A percentile compares a stretch with the other conserved stretches of the same genome.
phyloP scores from a whole-genome alignment of 805 yeast species.

The Ogataea henricii region DNA sequence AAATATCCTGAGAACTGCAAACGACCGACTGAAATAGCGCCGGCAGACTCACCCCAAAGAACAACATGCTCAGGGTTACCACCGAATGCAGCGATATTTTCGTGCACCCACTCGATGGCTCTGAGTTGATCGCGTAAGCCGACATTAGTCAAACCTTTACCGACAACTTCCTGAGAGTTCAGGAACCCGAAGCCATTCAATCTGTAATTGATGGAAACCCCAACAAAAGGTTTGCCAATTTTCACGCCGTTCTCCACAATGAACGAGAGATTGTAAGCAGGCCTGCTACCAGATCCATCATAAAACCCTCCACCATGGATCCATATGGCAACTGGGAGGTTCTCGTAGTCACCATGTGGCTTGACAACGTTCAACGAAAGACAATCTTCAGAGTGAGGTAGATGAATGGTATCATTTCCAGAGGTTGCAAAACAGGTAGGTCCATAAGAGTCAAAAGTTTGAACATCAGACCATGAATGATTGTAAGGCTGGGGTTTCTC shows the following conservation, averaged over 20 bases:
- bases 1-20: neutral
- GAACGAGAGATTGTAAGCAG: conserved; percentile 2
- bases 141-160: conserved; percentile 2
- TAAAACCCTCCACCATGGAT: conserved; percentile 5
- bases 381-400: conserved; percentile 6
- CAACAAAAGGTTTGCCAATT: conserved; percentile 2
- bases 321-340: conserved; percentile 4
- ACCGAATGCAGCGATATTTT: neutral
- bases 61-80: conserved; percentile 4
- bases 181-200: conserved; percentile 1
- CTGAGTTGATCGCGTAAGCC: conserved; percentile 2
- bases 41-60: conserved; percentile 7
- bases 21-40: conserved; percentile 2
- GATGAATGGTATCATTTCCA: neutral
- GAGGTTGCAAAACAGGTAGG: neutral
- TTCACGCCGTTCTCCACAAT: conserved; percentile 2
- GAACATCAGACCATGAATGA: neutral
- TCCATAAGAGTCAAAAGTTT: neutral
- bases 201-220: conserved; percentile 4
- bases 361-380: conserved; percentile 3
- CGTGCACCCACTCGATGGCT: conserved; percentile 5
- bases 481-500: conserved; percentile 1
- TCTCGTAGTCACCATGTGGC: conserved; percentile 1
- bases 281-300: neutral
- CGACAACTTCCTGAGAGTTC: conserved; percentile 2